These are phyloP conservation scores for Collybiopsis confluens DNA, from an alignment of 768 basidiomycete species.

Conservation along the genomic window DNA sequence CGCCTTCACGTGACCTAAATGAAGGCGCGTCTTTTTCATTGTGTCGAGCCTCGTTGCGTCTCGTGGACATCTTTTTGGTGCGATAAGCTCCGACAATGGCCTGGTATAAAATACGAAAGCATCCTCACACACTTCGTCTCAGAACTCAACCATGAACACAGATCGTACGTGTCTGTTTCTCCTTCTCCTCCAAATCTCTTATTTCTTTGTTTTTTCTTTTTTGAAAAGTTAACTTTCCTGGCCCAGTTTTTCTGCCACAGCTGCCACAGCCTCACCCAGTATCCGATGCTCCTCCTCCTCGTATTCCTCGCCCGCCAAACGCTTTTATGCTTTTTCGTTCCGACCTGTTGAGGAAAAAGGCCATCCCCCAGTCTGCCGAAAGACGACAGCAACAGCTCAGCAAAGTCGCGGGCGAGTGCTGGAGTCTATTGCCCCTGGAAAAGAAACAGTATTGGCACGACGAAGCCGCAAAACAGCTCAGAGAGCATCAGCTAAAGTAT, in stretches of 20 bases:
- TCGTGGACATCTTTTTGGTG: no score
- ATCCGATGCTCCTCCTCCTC: neutral
- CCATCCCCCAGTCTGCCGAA: conserved; percentile 47
- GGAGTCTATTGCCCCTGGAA: conserved; percentile 50
- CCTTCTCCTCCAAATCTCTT: no score
- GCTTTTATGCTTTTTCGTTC: conserved; percentile 84
- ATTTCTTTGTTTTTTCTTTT: no score
- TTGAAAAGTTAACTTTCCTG: neutral
- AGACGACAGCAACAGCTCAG: conserved; percentile 72
- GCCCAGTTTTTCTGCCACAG: neutral
- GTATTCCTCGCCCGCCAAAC: conserved; percentile 71
- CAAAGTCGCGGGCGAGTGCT: conserved; percentile 62
- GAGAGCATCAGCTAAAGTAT: conserved; percentile 43
- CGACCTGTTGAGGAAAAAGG: conserved; percentile 48
- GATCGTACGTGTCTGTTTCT: neutral
- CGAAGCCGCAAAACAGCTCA: conserved; percentile 44
- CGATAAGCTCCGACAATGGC: neutral
- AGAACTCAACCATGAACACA: neutral
- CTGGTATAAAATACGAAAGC: no score
- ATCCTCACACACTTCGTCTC: neutral
- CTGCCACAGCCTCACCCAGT: neutral
- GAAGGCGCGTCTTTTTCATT: neutral
- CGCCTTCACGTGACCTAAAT: neutral
- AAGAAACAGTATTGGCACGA: conserved; percentile 44
- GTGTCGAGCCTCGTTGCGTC: neutral